Evolutionary conservation across 106 monocot species (phyloP).

Genomic region (Platanthera zijinensis): DNA sequence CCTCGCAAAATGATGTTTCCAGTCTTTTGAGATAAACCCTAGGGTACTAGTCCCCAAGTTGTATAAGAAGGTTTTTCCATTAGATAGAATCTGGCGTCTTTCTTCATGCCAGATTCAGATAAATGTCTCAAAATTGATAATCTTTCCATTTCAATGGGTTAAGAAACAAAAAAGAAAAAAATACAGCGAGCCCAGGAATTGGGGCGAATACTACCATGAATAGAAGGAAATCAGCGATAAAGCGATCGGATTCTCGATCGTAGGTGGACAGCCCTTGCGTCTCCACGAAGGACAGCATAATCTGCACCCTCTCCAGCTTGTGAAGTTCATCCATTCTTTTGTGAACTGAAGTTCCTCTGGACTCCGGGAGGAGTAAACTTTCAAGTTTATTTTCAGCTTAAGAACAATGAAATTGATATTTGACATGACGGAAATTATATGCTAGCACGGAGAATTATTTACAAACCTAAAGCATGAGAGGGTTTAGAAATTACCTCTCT

Average conservation of each 20-base stretch:
- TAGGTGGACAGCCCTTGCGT: constrained; percentile 34
- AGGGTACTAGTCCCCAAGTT: background rate
- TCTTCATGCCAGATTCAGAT: background rate
- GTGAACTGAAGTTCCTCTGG: background rate
- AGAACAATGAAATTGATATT: too few relatives aligned
- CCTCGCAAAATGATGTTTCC: background rate
- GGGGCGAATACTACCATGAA: constrained; percentile 44
- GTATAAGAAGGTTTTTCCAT: background rate
- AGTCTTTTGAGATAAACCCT: background rate
- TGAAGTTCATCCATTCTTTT: constrained; percentile 48
- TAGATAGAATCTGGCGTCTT: background rate
- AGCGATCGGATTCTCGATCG: constrained; percentile 48
- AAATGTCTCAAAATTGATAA: background rate
- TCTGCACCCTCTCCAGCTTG: constrained; percentile 62
- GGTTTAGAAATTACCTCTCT: too few relatives aligned
- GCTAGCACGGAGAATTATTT: too few relatives aligned
- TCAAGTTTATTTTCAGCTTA: too few relatives aligned
- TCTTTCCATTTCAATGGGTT: background rate
- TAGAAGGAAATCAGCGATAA: constrained; percentile 67
- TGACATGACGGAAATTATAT: too few relatives aligned
- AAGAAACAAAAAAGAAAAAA: background rate
- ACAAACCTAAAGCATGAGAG: too few relatives aligned
- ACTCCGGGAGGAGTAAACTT: too few relatives aligned
- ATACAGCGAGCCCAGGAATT: background rate
- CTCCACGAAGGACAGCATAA: constrained; percentile 48